phyloP scores from a whole-genome alignment of 805 yeast genomes.

The Pichia eremophila region DNA sequence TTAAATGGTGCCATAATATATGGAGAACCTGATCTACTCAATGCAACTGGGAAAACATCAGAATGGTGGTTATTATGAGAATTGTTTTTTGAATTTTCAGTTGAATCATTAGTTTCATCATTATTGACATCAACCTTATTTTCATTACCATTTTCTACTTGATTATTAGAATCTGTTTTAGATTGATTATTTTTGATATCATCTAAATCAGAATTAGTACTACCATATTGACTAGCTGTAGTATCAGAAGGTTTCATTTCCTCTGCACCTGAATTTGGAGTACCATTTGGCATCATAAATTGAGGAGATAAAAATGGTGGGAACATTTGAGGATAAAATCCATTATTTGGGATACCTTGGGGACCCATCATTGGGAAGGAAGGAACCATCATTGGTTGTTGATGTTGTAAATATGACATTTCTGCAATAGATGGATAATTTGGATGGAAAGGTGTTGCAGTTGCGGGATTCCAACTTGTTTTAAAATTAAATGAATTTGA shows the following conservation, averaged over 20 bases:
- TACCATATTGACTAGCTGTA: conserved; percentile 5
- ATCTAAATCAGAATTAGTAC: conserved; percentile 1
- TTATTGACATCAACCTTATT: not conserved
- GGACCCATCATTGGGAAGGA: conserved; percentile 21
- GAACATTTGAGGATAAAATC: conserved; percentile 26
- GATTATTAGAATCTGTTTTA: not conserved
- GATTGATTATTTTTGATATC: not conserved
- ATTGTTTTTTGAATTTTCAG: not conserved
- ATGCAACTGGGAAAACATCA: conserved; percentile 17
- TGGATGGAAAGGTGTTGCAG: conserved; percentile 54
- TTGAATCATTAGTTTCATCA: not conserved
- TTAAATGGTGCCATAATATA: conserved; percentile 43
- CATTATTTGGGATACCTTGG: conserved; percentile 28
- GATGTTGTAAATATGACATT: conserved; percentile 8
- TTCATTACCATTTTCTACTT: not conserved
- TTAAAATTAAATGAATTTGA: conserved; percentile 7
- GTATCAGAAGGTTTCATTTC: conserved; percentile 7
- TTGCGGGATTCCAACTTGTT: conserved; percentile 59
- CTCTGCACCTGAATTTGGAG: not conserved
- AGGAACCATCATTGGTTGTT: conserved; percentile 11
- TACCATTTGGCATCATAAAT: conserved; percentile 11
- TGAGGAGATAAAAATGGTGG: conserved; percentile 20
- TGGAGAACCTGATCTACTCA: conserved; percentile 24
- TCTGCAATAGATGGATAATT: conserved; percentile 7
- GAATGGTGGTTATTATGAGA: not conserved